A percentile compares a stretch with the other conserved stretches of the same genome.
These are phyloP conservation scores for Pseudisothecium myosuroides DNA, from an alignment of 225 moss, liverwort and hornwort species.

Conservation along the genomic window DNA sequence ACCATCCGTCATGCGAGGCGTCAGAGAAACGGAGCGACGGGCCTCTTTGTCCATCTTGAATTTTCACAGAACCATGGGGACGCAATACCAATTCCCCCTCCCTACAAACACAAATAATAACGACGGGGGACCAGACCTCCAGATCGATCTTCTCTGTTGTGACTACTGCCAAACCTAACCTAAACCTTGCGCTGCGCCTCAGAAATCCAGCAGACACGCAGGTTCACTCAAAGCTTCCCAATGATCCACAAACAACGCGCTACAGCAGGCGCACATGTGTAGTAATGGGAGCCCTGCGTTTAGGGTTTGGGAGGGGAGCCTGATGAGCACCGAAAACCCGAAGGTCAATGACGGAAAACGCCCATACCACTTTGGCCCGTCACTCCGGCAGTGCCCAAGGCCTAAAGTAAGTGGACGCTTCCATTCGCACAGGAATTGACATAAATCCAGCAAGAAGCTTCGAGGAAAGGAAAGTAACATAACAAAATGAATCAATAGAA, in stretches of 20 bases:
- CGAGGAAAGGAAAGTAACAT: background rate
- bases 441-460: background rate
- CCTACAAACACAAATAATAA: background rate
- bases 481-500: background rate
- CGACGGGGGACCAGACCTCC: background rate
- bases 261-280: background rate
- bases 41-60: conserved; percentile 21
- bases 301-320: background rate
- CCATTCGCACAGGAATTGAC: background rate
- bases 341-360: background rate
- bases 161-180: too few species aligned
- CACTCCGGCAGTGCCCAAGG: background rate
- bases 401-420: background rate
- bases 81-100: background rate
- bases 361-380: background rate
- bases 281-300: background rate
- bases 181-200: background rate
- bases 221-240: background rate
- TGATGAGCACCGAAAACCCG: background rate
- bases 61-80: background rate
- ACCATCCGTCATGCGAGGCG: conserved; percentile 24
- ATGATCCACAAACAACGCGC: background rate
- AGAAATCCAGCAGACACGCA: background rate
- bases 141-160: too few species aligned
- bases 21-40: conserved; percentile 10